Percentiles rank a stretch among this genome's conserved stretches.
These are phyloP conservation scores for Pichia inconspicua DNA, from an alignment of 1,139 yeast species.

Conservation along the genomic window DNA sequence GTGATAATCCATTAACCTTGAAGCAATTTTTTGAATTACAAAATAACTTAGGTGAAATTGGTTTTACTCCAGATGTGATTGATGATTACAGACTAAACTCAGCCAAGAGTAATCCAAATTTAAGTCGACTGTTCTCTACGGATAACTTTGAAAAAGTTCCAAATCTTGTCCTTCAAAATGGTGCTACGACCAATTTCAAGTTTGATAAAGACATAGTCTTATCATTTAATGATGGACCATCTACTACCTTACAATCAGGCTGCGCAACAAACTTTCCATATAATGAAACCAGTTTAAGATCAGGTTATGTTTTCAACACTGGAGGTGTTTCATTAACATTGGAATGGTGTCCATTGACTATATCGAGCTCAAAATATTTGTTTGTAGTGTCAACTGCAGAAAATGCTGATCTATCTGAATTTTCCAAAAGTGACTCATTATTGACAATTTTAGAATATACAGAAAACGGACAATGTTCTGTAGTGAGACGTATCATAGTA, in stretches of 20 bases:
- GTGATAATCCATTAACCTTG: conserved; percentile 1
- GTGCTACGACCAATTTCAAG: background rate
- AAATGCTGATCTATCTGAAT: conserved; percentile 6
- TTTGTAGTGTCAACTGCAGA: conserved; percentile 21
- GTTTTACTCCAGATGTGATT: background rate
- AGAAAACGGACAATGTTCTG: background rate
- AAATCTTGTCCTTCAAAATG: background rate
- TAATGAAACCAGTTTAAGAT: conserved; percentile 26
- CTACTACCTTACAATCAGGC: background rate
- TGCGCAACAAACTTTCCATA: conserved; percentile 14
- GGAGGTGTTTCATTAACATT: conserved; percentile 51
- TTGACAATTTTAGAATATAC: conserved; percentile 5
- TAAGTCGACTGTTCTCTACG: conserved; percentile 1
- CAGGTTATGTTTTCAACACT: conserved; percentile 40
- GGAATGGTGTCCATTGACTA: conserved; percentile 41
- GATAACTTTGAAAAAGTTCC: conserved; percentile 1
- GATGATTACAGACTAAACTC: conserved; percentile 1
- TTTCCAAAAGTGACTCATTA: conserved; percentile 2
- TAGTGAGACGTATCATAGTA: conserved; percentile 4
- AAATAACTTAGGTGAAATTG: conserved; percentile 1
- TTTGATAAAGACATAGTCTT: background rate
- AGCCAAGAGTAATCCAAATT: conserved; percentile 2
- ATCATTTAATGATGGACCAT: background rate
- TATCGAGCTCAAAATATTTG: conserved; percentile 16
- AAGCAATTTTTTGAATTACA: conserved; percentile 4